A percentile compares a stretch with the other conserved stretches of the same genome.
Conservation (phyloP, 345 rosid species). For the Garcia nutans region DNA sequence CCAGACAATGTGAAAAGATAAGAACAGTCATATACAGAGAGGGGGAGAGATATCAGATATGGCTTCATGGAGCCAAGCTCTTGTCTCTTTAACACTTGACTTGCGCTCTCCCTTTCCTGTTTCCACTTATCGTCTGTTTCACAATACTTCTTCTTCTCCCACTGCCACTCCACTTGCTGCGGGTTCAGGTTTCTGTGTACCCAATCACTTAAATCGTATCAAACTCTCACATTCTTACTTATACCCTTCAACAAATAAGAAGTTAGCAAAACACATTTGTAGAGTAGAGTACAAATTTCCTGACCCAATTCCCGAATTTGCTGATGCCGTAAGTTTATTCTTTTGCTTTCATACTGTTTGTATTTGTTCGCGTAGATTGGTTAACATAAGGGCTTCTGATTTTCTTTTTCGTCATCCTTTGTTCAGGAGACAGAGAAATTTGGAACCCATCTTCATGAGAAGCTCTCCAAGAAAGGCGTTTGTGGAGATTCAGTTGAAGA, state of each 20-base stretch:
- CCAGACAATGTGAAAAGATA: background rate
- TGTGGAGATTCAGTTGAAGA: slow-evolving; percentile 69
- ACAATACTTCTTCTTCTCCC: slow-evolving; percentile 21
- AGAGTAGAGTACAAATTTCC: slow-evolving; percentile 79
- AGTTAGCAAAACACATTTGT: slow-evolving; percentile 36
- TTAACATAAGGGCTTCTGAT: background rate
- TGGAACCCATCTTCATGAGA: slow-evolving; percentile 51
- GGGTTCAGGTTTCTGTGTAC: slow-evolving; percentile 6
- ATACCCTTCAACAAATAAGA: slow-evolving; percentile 18
- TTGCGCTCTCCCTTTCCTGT: slow-evolving; percentile 14
- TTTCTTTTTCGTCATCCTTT: background rate
- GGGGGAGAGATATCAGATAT: slow-evolving; percentile 21
- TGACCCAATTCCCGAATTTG: slow-evolving; percentile 88
- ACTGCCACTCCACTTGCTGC: slow-evolving; percentile 3
- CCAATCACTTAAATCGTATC: background rate
- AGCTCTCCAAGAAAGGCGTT: slow-evolving; percentile 56
- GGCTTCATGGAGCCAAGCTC: slow-evolving; percentile 40
- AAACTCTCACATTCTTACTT: slow-evolving; percentile 19
- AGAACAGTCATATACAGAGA: slow-evolving; percentile 14
- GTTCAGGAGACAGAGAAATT: slow-evolving; percentile 83
- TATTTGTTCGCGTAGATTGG: background rate
- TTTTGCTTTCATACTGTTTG: background rate
- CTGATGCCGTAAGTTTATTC: slow-evolving; percentile 56
- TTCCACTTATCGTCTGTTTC: slow-evolving; percentile 18
- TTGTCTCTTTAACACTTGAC: slow-evolving; percentile 24